Percentiles rank a stretch among this genome's conserved stretches.
phyloP scores from a whole-genome alignment of 108 stramenopile species.

The Nitzschia sp. region DNA sequence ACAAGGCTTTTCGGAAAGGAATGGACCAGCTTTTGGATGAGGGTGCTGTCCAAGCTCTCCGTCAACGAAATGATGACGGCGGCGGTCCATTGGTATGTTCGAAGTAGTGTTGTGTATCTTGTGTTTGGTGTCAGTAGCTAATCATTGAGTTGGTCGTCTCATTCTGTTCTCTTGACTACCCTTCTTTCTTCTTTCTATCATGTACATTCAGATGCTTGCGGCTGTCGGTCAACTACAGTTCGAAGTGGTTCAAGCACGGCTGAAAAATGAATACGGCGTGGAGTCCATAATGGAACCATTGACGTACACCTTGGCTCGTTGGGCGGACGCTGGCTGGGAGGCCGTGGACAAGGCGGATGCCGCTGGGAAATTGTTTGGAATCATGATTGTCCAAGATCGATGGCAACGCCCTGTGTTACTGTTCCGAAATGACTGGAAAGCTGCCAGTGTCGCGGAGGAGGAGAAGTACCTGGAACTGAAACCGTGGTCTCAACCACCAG shows the following conservation, averaged over 20 bases:
- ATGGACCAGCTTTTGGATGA: conserved; percentile 91
- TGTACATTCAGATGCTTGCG: conserved; percentile 87
- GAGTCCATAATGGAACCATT: conserved; percentile 87
- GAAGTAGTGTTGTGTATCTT: not conserved
- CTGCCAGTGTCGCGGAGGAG: conserved; percentile 76
- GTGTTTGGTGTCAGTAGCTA: not conserved
- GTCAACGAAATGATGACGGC: conserved; percentile 92
- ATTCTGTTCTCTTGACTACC: not conserved
- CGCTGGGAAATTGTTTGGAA: conserved; percentile 90
- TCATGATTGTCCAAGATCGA: conserved; percentile 89
- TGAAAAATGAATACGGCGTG: conserved; percentile 91
- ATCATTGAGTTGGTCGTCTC: not conserved
- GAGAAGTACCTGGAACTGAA: conserved; percentile 68
- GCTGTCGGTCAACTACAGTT: conserved; percentile 96
- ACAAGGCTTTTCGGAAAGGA: conserved; percentile 93
- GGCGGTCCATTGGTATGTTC: conserved; percentile 68
- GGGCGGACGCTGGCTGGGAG: conserved; percentile 94
- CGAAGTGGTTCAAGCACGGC: conserved; percentile 91
- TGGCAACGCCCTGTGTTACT: conserved; percentile 91
- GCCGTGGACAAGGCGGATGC: conserved; percentile 90
- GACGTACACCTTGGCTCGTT: conserved; percentile 88
- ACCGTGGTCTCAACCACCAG: conserved; percentile 77
- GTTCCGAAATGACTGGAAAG: conserved; percentile 96
- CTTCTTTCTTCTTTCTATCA: not conserved
- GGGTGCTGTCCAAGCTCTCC: conserved; percentile 92